Evolutionary conservation across 306 rosid genomes (phyloP), one percentile per base, ranked within the genome.

Genomic region (Carpinus viminea): DNA sequence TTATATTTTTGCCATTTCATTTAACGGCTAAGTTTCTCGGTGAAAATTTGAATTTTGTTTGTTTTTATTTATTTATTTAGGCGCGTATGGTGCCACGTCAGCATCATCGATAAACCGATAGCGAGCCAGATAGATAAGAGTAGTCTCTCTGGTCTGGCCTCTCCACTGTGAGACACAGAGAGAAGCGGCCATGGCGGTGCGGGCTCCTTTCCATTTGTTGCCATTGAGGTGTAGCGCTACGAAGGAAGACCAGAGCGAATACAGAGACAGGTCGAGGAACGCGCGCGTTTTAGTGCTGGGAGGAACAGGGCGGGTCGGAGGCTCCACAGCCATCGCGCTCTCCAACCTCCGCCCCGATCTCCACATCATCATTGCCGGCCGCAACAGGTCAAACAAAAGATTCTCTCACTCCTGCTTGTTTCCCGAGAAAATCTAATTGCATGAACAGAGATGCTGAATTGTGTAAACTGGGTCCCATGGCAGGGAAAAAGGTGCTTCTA

Each of bases 281-380:
- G 84, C 97, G 4, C 81, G 86, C 74, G 93, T 94, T 16, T 55
- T 94, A 74, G 93, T 94, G 4, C 91, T 94, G 47, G 98, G 98
- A 28, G 97, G 97, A 73, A 94, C 98, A 21, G 98, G 98, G 50
- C 95, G 95, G 53, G 90, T 92, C 82, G 98, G 98, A 78, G 97
- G 93, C 5, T 92, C 98, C 84, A 92, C 97, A 21, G 97, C 97
- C 83, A 65, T 70, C 75, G 91, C 93, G 4, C 97, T 92, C 86
- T 92, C 97, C 65, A 85, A 81, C 24, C 79, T 91, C 82, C 91
- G 93, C 50, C 97, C 97, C 36, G 88, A 87, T 60, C 92, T 94
- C 66, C 81, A 76, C 43, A 66, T 94, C 62, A 70, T 86, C 74
- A 81, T 94, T 47, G 98, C 88, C 51, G 97, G 98, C 50, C 87